These are phyloP conservation scores for Baudoinia panamericana DNA, from an alignment of 495 filamentous ascomycete species.

Conservation along the genomic window DNA sequence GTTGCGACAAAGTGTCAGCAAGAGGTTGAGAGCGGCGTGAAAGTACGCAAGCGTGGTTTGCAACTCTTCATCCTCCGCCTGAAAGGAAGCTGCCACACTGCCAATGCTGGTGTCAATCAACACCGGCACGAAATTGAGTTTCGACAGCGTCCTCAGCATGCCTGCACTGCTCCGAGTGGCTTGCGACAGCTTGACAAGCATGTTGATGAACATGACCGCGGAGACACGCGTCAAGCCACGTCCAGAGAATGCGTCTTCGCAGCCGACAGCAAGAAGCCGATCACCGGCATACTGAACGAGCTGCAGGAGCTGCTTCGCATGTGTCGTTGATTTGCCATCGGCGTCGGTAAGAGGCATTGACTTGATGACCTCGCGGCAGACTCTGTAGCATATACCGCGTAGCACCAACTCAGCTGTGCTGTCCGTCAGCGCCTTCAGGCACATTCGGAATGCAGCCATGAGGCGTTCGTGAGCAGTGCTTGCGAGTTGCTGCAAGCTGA, in stretches of 20 bases:
- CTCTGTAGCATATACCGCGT: conserved; percentile 72
- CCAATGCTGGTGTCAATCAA: conserved; percentile 57
- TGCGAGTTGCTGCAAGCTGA: conserved; percentile 30
- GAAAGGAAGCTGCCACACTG: conserved; percentile 15
- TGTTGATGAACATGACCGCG: conserved; percentile 62
- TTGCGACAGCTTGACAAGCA: conserved; percentile 53
- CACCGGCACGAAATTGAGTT: conserved; percentile 79
- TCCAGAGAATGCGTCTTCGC: conserved; percentile 84
- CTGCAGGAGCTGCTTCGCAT: conserved; percentile 59
- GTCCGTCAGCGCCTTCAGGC: conserved; percentile 58
- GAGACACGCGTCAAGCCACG: conserved; percentile 69
- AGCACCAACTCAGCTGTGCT: conserved; percentile 56
- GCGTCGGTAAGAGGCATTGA: conserved; percentile 6
- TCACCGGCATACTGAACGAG: conserved; percentile 66
- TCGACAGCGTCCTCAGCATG: conserved; percentile 63
- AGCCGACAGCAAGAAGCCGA: conserved; percentile 68
- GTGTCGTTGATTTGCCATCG: conserved; percentile 21
- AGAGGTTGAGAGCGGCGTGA: conserved; percentile 63
- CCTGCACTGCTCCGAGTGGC: conserved; percentile 46
- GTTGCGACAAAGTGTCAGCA: conserved; percentile 73
- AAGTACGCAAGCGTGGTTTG: conserved; percentile 39
- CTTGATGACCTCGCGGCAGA: conserved; percentile 68
- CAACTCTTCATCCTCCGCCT: conserved; percentile 13
- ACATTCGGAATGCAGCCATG: conserved; percentile 78
- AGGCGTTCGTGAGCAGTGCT: conserved; percentile 70